phyloP scores from a whole-genome alignment of 1,284 basidiomycete genomes.

The Sanghuangporus sanghuang region DNA sequence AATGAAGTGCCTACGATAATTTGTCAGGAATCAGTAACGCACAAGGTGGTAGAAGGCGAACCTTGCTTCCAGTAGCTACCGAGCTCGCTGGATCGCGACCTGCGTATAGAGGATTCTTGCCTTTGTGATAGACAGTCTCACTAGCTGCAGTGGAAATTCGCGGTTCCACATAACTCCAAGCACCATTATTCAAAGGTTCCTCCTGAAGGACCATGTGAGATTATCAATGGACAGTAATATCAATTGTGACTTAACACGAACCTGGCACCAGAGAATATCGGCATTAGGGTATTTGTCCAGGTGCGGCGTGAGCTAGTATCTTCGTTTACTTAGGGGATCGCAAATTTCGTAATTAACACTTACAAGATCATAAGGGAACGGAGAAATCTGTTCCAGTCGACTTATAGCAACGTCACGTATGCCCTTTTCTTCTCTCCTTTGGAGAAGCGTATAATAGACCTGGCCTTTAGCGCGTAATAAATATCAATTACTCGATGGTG shows the following conservation, averaged over 20 bases:
- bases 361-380: constrained; percentile 93
- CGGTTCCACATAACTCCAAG: constrained; percentile 91
- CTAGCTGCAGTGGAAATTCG: constrained; percentile 80
- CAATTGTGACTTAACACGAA: constrained; percentile 24
- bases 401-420: constrained; percentile 94
- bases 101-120: constrained; percentile 83
- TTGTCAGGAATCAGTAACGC: background rate
- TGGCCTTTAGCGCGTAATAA: constrained; percentile 53
- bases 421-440: constrained; percentile 85
- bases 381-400: constrained; percentile 90
- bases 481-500: background rate
- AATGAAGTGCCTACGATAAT: constrained; percentile 5
- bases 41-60: constrained; percentile 25
- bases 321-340: constrained; percentile 13
- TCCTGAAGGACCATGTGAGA: constrained; percentile 38
- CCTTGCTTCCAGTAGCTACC: constrained; percentile 88
- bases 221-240: constrained; percentile 6
- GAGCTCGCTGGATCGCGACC: constrained; percentile 86
- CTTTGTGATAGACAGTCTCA: constrained; percentile 86
- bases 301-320: constrained; percentile 69
- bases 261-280: constrained; percentile 87
- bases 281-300: constrained; percentile 97
- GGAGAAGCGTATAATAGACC: constrained; percentile 87
- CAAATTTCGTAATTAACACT: background rate
- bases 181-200: constrained; percentile 90